phyloP scores from a whole-genome alignment of 2,329 filamentous ascomycete genomes.

The Xylariales sp. region DNA sequence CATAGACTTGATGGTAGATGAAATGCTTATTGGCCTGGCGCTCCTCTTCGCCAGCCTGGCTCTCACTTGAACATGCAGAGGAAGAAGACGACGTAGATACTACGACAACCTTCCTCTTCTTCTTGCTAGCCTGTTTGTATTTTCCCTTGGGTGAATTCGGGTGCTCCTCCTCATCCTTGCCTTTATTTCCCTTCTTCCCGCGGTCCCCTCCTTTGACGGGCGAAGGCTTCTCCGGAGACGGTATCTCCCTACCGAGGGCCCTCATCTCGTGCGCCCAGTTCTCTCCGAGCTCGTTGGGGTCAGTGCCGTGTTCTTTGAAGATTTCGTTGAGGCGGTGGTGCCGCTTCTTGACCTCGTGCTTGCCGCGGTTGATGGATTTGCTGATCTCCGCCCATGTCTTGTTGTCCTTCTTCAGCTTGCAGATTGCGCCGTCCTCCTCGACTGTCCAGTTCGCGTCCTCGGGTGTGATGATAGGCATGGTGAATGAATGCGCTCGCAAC shows the following conservation, averaged over 20 bases:
- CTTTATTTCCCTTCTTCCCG: background rate
- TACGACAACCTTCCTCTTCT: background rate
- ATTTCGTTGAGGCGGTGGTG: constrained; percentile 10
- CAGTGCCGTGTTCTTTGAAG: background rate
- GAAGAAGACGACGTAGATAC: constrained; percentile 3
- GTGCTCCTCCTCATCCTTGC: background rate
- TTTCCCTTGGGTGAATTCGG: no score
- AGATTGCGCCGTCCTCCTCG: constrained; percentile 17
- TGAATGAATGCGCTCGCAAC: no score
- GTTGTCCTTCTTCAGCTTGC: constrained; percentile 11
- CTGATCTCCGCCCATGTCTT: constrained; percentile 15
- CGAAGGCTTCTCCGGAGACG: constrained; percentile 1
- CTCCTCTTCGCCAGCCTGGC: constrained; percentile 4
- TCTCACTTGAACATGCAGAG: background rate
- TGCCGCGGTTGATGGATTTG: constrained; percentile 9
- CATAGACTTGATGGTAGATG: constrained; percentile 13
- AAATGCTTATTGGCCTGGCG: constrained; percentile 13
- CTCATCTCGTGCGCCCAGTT: constrained; percentile 6
- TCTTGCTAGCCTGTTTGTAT: background rate
- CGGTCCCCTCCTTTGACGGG: background rate
- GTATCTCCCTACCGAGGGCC: background rate
- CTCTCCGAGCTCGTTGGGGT: constrained; percentile 3
- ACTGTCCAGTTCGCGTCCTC: constrained; percentile 14
- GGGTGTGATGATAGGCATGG: background rate
- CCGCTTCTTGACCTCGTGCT: constrained; percentile 11